A percentile compares a stretch with the other conserved stretches of the same genome.
phyloP scores from a whole-genome alignment of 306 rosid species.

The Calophaca sinica region DNA sequence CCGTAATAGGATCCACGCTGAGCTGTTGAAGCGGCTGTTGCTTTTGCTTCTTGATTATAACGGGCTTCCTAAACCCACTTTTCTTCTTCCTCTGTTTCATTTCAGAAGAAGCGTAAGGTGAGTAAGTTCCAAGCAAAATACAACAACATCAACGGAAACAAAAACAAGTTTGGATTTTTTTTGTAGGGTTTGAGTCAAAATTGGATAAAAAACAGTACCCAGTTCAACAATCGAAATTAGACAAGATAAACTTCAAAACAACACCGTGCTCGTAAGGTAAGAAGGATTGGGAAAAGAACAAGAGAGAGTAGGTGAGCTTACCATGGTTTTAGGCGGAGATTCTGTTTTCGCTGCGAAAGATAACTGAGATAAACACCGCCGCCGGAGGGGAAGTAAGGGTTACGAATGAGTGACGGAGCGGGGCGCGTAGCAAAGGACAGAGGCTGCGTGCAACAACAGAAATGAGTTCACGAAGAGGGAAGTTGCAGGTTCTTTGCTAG shows the following conservation, averaged over 20 bases:
- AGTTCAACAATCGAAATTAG: conserved; percentile 1
- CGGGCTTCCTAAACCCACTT: conserved; percentile 63
- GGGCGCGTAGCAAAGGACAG: too few relatives aligned
- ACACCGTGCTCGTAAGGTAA: background rate
- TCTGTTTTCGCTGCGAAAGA: background rate
- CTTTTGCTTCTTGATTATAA: conserved; percentile 55
- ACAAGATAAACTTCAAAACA: background rate
- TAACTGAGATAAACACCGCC: background rate
- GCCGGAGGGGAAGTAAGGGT: background rate
- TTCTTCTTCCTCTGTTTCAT: conserved; percentile 61
- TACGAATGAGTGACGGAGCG: background rate
- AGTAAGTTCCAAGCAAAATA: background rate
- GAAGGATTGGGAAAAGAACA: too few relatives aligned
- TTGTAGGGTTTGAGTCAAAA: background rate
- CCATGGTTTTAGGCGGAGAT: conserved; percentile 27
- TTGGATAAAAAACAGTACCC: background rate
- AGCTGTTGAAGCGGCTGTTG: conserved; percentile 43
- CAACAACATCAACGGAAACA: background rate
- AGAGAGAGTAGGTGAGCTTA: background rate
- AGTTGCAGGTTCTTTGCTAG: too few relatives aligned
- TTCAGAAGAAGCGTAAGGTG: background rate
- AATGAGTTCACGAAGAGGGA: too few relatives aligned
- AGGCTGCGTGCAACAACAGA: too few relatives aligned
- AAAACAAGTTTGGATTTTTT: background rate
- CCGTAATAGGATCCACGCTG: conserved; percentile 82